phyloP scores from a whole-genome alignment of 31 red algal species.

The Pterothamnion heteromorphum region DNA sequence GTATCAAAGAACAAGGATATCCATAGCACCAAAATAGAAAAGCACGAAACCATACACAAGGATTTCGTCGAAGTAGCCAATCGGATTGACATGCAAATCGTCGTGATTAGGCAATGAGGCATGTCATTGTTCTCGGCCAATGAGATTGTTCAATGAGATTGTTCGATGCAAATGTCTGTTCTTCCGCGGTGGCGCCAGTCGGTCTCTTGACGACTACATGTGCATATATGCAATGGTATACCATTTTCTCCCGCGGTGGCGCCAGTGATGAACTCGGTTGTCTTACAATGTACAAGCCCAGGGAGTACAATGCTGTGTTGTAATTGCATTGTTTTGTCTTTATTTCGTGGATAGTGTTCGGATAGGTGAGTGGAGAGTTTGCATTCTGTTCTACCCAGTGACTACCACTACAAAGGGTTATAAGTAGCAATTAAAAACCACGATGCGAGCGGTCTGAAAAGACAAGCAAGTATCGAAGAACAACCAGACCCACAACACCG shows the following conservation, averaged over 20 bases:
- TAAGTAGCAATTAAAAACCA: not conserved
- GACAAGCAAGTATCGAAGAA: not conserved
- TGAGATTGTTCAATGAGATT: not conserved
- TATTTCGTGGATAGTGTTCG: not conserved
- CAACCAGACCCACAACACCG: not conserved
- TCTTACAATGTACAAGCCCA: not conserved
- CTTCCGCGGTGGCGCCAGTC: no score
- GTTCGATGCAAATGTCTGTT: no score
- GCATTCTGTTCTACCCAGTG: not conserved
- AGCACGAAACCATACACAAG: no score
- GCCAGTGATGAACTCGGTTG: not conserved
- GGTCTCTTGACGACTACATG: no score
- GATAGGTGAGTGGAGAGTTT: not conserved
- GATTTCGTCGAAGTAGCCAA: not conserved
- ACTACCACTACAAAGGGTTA: no score
- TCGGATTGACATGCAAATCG: not conserved
- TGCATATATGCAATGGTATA: no score
- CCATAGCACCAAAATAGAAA: no score
- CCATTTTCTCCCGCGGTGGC: not conserved
- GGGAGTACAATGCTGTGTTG: not conserved
- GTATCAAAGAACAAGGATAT: not conserved
- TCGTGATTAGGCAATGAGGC: not conserved
- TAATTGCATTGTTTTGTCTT: not conserved
- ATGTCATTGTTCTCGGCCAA: not conserved
- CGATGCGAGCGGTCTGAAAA: not conserved